Evolutionary conservation across 176 grass and related monocot genomes (phyloP), one percentile per base, ranked within the genome.

Genomic region (Oryza brachyantha): DNA sequence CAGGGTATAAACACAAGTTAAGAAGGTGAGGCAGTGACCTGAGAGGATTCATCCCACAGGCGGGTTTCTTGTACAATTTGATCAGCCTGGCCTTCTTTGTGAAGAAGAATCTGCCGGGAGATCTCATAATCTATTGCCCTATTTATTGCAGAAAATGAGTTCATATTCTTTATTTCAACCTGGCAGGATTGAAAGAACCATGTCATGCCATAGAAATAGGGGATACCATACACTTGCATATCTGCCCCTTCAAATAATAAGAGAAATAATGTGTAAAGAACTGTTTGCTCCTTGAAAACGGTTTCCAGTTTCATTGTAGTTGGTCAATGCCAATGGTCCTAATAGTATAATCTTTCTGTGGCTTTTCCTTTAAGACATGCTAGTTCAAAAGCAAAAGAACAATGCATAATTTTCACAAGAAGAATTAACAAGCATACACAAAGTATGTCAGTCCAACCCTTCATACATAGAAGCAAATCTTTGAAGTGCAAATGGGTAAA

Each of bases 11-110:
- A 29, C 0, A 77, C 25, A 71, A 34, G 50, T 14, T 69, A 81
- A 65, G 27, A 41, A 76, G 6, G 38, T 38, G 12, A 32, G 24
- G 45, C 28, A 80, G 42, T 29, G 84, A 94, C 95, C 96, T 98
- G 96, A 68, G 77, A 83, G 77, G 85, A 83, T 37, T 98, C 92
- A 59, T 98, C 96, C 92, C 96, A 98, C 21, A 92, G 74, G 14
- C 96, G 92, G 25, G 92, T 98, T 93, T 98, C 96, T 83, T 98
- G 96, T 55, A 98, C 88, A 88, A 98, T 94, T 81, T 98, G 85
- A 84, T 93, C 74, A 78, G 68, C 77, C 69, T 85, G 89, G 58
- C 86, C 90, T 79, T 87, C 82, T 74, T 86, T 92, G 62, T 94
- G 85, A 35, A 98, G 92, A 88, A 91, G 74, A 60, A 98, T 90